phyloP scores from a whole-genome alignment of 768 basidiomycete genomes.

The Gautieria morchelliformis region DNA sequence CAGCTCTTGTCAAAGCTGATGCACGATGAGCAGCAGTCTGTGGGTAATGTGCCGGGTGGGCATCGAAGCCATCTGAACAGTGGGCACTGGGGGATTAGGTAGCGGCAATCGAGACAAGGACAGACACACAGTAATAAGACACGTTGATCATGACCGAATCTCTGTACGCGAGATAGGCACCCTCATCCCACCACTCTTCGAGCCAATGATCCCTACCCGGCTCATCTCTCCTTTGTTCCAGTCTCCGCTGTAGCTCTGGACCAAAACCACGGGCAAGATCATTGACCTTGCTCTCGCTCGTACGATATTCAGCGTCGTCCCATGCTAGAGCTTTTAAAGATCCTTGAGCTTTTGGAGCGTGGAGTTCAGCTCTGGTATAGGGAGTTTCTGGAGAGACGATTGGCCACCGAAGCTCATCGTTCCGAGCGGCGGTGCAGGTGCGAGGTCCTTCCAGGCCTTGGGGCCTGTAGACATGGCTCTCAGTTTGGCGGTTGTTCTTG shows the following conservation, averaged over 20 bases:
- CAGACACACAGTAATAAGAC: constrained; percentile 5
- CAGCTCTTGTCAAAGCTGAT: constrained; percentile 58
- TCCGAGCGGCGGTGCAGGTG: constrained; percentile 44
- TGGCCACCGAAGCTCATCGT: constrained; percentile 62
- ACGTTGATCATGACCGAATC: constrained; percentile 38
- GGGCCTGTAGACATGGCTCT: constrained; percentile 25
- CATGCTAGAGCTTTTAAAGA: constrained; percentile 68
- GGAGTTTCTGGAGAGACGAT: constrained; percentile 54
- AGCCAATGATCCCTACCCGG: constrained; percentile 62
- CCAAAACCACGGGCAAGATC: constrained; percentile 37
- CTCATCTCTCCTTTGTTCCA: constrained; percentile 45
- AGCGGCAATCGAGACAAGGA: not conserved
- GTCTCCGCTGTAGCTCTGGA: constrained; percentile 50
- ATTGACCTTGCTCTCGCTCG: constrained; percentile 54
- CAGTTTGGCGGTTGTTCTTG: not conserved
- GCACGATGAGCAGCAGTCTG: constrained; percentile 56
- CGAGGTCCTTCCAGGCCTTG: constrained; percentile 59
- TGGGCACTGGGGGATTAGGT: not conserved
- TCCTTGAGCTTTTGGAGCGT: constrained; percentile 63
- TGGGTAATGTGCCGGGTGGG: constrained; percentile 50
- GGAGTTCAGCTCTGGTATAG: constrained; percentile 56
- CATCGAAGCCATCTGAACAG: constrained; percentile 62
- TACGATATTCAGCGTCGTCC: constrained; percentile 45
- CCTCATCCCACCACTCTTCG: constrained; percentile 92
- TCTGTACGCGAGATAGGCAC: constrained; percentile 72